These are phyloP conservation scores for Fusarium beomiforme DNA, from an alignment of 2,329 filamentous ascomycete genomes.

Conservation along the genomic window DNA sequence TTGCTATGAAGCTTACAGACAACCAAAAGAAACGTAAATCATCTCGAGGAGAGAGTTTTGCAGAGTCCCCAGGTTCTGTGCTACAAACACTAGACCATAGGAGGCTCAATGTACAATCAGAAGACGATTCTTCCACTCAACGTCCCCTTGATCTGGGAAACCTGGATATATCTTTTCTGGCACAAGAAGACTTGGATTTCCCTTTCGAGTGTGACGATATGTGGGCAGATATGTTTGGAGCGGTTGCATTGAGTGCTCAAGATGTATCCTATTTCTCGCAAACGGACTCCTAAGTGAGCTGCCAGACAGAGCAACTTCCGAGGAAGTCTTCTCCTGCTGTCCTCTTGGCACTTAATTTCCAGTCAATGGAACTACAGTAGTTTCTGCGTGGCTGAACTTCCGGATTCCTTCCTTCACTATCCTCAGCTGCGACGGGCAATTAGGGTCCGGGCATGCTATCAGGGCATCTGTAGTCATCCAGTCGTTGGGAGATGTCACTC, in stretches of 20 bases:
- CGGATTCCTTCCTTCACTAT: neutral
- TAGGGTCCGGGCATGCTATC: neutral
- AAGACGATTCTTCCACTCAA: neutral
- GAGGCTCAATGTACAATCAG: rapidly evolving
- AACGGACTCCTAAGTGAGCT: neutral
- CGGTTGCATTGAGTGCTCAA: neutral
- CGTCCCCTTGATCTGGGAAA: neutral
- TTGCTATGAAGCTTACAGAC: neutral
- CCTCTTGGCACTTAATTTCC: rapidly evolving
- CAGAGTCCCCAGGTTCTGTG: rapidly evolving
- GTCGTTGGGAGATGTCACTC: neutral
- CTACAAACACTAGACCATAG: rapidly evolving
- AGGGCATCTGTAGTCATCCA: neutral
- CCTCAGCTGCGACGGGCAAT: neutral
- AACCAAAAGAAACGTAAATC: neutral
- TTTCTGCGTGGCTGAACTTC: neutral
- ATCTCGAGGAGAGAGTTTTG: rapidly evolving
- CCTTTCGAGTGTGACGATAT: neutral
- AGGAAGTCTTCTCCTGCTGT: rapidly evolving
- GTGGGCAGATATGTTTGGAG: neutral
- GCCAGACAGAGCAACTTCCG: rapidly evolving
- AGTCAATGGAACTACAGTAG: neutral
- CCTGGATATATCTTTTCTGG: neutral
- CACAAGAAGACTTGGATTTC: neutral
- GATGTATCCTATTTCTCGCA: neutral